Evolutionary conservation across 2,329 filamentous ascomycete species (phyloP), one percentile per base, ranked within the genome.

Genomic region (Gliomastix tumulicola): DNA sequence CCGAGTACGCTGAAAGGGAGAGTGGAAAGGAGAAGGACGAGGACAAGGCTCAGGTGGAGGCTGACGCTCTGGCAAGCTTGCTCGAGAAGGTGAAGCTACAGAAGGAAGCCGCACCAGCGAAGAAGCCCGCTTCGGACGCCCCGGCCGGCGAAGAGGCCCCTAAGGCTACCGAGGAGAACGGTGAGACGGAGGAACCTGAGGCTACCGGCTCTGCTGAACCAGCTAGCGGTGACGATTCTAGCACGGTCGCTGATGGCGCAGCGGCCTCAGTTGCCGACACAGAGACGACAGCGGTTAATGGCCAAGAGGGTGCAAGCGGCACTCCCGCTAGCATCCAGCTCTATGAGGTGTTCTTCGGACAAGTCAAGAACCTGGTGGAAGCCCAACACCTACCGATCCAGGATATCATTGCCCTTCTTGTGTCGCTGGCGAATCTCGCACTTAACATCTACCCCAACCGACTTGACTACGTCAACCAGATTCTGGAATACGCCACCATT

Each of bases 281-380:
- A 0, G 67, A 74, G 28, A 50, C 57, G 3, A 68, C 69, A 1
- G 65, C 65, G 2, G 64, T 66, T 28, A 71, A 78, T 35, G 68
- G 64, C 19, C 56, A 65, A 5, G 60, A 62, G 9, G 43, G 47
- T 4, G 52, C 50, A 17, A 25, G 7, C 4, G 22, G 18, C 9
- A 38, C 28, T 12, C 48, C 83, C 1, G 74, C 81, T 36, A 82
- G 88, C 50, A 80, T 95, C 40, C 90, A 87, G 61, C 76, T 98
- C 18, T 97, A 97, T 59, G 89, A 97, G 61, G 87, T 97, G 41
- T 98, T 97, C 70, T 94, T 97, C 54, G 83, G 88, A 35, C 92
- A 97, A 60, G 92, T 97, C 43, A 84, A 94, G 54, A 89, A 90
- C 51, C 69, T 98, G 35, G 89, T 97, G 43, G 90, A 88, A 60